Base-by-base conservation (phyloP, 139 green algal genomes). In the Ulvella scutata region DNA sequence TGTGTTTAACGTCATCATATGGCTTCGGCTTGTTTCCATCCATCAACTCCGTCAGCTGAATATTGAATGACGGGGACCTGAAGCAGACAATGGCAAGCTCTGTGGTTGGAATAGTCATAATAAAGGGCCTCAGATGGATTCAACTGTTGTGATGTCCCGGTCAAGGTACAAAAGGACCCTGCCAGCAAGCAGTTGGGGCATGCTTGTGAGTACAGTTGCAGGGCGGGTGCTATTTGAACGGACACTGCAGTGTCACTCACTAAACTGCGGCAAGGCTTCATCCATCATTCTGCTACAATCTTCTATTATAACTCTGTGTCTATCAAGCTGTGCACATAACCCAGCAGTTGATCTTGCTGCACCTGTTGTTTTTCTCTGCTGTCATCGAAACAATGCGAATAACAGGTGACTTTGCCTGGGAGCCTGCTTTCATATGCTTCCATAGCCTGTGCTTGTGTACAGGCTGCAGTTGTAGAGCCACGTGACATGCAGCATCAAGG, bases 401-500 rank as follows among this genome's bases (percentile, higher is more conserved):
- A 62, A n/a, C n/a, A n/a, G n/a, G n/a, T n/a, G n/a, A n/a, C n/a
- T n/a, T n/a, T n/a, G n/a, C n/a, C n/a, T n/a, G n/a, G n/a, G n/a
- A n/a, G n/a, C n/a, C n/a, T n/a, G 31, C 43, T n/a, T 85, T 23
- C 28, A 86, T 83, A 72, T 90, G 84, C 29, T 82, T 77, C 85
- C 85, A 90, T 2, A 87, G 31, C 39, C 26, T 51, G 73, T 84
- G 76, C 77, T 78, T 61, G 73, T 38, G 74, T 17, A 44, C 29
- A 4, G 73, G 77, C 34, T 81, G 78, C 13, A 62, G 72, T 83
- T 97, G 92, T 33, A 89, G 61, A 2, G 93, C 93, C 38, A 93
- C 93, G 76, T 95, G 89, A 78, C 88, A 94, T 0, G 93, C 92
- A 80, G 96, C 88, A 4, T 75, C 72, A 2, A 90, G 88, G 7